Percentiles rank a stretch among this genome's conserved stretches.
Conservation (phyloP, 768 basidiomycete genomes). For the Melanogaster broomeanus region DNA sequence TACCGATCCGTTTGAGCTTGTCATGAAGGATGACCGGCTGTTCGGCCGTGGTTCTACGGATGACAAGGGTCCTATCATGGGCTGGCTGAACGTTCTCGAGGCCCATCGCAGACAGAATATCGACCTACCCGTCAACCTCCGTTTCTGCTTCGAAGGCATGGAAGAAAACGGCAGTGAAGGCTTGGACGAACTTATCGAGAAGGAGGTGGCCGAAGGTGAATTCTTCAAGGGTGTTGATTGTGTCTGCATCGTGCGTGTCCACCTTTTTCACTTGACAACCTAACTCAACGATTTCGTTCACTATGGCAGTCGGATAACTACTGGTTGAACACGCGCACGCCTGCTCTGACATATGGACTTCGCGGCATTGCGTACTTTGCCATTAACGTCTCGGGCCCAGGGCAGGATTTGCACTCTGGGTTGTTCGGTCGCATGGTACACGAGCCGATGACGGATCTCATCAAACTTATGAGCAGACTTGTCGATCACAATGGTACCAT, state of each 20-base stretch:
- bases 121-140: constrained; percentile 84
- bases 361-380: constrained; percentile 89
- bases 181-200: constrained; percentile 80
- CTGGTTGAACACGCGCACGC: constrained; percentile 85
- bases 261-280: neutral
- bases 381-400: constrained; percentile 79
- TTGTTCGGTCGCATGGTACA: constrained; percentile 80
- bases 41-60: constrained; percentile 88
- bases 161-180: constrained; percentile 94
- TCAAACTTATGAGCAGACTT: constrained; percentile 81
- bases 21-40: constrained; percentile 54
- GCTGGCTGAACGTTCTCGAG: constrained; percentile 88
- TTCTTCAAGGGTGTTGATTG: constrained; percentile 91
- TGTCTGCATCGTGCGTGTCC: constrained; percentile 79
- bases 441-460: constrained; percentile 93
- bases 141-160: constrained; percentile 96
- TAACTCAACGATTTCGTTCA: neutral
- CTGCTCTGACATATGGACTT: constrained; percentile 83
- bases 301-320: constrained; percentile 80
- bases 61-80: constrained; percentile 88
- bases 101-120: constrained; percentile 70
- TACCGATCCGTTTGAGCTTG: constrained; percentile 81
- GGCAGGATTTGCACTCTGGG: constrained; percentile 88
- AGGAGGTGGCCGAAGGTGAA: constrained; percentile 66
- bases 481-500: constrained; percentile 81